Conservation (phyloP, 2,329 filamentous ascomycete species). For the Pseudogymnoascus sp. region DNA sequence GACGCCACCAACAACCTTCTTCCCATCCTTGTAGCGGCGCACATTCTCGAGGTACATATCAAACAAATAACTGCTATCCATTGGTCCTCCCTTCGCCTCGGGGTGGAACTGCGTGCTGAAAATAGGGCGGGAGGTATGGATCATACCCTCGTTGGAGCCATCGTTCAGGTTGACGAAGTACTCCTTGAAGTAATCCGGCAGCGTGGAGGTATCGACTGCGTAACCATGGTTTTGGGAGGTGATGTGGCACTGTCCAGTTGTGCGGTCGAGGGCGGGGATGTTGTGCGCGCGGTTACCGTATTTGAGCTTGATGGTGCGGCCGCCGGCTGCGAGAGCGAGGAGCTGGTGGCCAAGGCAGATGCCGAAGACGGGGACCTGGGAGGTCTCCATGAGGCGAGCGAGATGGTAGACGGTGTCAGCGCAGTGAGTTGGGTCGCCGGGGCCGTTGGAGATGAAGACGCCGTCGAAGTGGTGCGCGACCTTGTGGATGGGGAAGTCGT, state of each 20-base stretch:
- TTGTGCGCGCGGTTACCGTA: slow-evolving; percentile 99
- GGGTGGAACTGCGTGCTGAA: slow-evolving; percentile 99
- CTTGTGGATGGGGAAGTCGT: slow-evolving; percentile 96
- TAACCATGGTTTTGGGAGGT: slow-evolving; percentile 98
- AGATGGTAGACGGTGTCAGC: slow-evolving; percentile 49
- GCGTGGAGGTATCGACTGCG: slow-evolving; percentile 76
- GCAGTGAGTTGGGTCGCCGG: slow-evolving; percentile 94
- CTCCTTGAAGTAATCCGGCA: slow-evolving; percentile 85
- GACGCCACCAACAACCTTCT: slow-evolving; percentile 59
- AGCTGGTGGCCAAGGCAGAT: slow-evolving; percentile 97
- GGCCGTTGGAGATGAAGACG: slow-evolving; percentile 96
- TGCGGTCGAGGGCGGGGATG: slow-evolving; percentile 90
- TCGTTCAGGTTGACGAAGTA: slow-evolving; percentile 99
- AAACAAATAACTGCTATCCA: slow-evolving; percentile 93
- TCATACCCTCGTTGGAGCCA: slow-evolving; percentile 93
- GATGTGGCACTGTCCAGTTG: slow-evolving; percentile 95
- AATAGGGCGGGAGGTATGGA: slow-evolving; percentile 91
- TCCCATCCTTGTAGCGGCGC: slow-evolving; percentile 76
- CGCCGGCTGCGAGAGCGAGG: slow-evolving; percentile 80
- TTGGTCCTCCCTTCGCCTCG: slow-evolving; percentile 92
- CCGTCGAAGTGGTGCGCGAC: slow-evolving; percentile 96
- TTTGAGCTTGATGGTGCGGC: slow-evolving; percentile 92
- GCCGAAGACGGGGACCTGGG: slow-evolving; percentile 82
- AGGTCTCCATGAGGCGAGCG: slow-evolving; percentile 80
- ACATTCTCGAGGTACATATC: slow-evolving; percentile 93